Percentiles rank a stretch among this genome's conserved stretches.
Evolutionary conservation across 2,329 filamentous ascomycete species (phyloP).

Genomic region (Tothia fuscella): DNA sequence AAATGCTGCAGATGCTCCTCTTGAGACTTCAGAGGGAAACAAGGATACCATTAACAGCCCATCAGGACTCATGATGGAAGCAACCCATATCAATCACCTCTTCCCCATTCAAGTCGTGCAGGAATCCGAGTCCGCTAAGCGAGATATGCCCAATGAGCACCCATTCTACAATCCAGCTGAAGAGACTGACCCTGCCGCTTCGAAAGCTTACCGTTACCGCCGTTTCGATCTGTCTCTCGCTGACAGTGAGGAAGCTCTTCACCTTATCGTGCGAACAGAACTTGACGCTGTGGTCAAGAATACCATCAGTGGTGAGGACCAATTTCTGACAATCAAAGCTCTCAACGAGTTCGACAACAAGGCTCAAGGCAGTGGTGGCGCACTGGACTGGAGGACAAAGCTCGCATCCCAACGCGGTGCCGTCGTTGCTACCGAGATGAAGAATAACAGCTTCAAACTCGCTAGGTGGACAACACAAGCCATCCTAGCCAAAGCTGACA

Average conservation of each 20-base stretch:
- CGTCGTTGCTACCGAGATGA: slow-evolving; percentile 98
- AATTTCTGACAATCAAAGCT: slow-evolving; percentile 84
- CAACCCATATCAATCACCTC: slow-evolving; percentile 99
- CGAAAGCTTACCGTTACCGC: slow-evolving; percentile 97
- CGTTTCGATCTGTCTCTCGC: slow-evolving; percentile 91
- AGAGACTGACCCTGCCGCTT: slow-evolving; percentile 85
- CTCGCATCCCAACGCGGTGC: slow-evolving; percentile 89
- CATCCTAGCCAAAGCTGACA: slow-evolving; percentile 91
- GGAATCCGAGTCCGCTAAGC: slow-evolving; percentile 64
- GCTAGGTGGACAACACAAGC: slow-evolving; percentile 95
- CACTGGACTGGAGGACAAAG: slow-evolving; percentile 94
- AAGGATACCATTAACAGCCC: slow-evolving; percentile 94
- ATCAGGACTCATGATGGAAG: slow-evolving; percentile 84
- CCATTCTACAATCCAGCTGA: slow-evolving; percentile 94
- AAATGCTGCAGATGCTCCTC: slow-evolving; percentile 88
- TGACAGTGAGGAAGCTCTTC: slow-evolving; percentile 79
- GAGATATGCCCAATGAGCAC: slow-evolving; percentile 78
- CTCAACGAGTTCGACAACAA: slow-evolving; percentile 99
- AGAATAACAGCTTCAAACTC: slow-evolving; percentile 99
- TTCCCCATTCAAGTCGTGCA: slow-evolving; percentile 91
- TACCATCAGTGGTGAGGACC: slow-evolving; percentile 80
- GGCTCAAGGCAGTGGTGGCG: slow-evolving; percentile 86
- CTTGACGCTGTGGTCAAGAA: slow-evolving; percentile 94
- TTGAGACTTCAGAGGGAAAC: slow-evolving; percentile 82
- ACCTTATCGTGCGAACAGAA: slow-evolving; percentile 89